Conservation (phyloP, 805 yeast genomes). For the Myxozyma kluyveri region DNA sequence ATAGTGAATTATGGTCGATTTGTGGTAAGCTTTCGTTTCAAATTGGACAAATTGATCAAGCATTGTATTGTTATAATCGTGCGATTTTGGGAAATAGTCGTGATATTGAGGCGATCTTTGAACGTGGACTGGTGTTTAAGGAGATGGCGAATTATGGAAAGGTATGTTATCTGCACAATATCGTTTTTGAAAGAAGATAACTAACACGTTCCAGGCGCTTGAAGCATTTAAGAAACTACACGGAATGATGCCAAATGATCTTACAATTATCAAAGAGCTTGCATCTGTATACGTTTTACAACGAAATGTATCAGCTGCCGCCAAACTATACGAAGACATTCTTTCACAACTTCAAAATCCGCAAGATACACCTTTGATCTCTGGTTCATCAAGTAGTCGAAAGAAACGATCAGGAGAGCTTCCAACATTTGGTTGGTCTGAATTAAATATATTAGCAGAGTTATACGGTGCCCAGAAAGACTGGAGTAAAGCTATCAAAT, state of each 20-base stretch:
- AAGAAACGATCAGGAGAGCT: slow-evolving; percentile 46
- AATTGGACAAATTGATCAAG: slow-evolving; percentile 63
- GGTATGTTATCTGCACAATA: slow-evolving; percentile 2
- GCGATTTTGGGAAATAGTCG: slow-evolving; percentile 54
- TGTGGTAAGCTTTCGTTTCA: slow-evolving; percentile 49
- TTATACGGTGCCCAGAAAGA: slow-evolving; percentile 68
- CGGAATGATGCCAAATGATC: slow-evolving; percentile 55
- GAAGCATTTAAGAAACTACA: slow-evolving; percentile 67
- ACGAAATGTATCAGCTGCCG: slow-evolving; percentile 33
- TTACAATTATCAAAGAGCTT: slow-evolving; percentile 56
- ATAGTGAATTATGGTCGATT: slow-evolving; percentile 71
- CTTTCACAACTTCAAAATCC: slow-evolving; percentile 23
- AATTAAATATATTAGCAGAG: slow-evolving; percentile 78
- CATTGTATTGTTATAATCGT: slow-evolving; percentile 70
- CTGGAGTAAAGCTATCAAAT: slow-evolving; percentile 59
- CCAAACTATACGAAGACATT: slow-evolving; percentile 33
- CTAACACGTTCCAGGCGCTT: slow-evolving; percentile 45
- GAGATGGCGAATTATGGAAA: slow-evolving; percentile 64
- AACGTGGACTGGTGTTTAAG: slow-evolving; percentile 64
- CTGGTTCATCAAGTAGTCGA: slow-evolving; percentile 52
- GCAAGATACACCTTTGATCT: slow-evolving; percentile 3
- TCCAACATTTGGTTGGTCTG: slow-evolving; percentile 77
- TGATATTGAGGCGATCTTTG: slow-evolving; percentile 56
- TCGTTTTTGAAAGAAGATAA: background rate
- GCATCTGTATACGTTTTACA: slow-evolving; percentile 46